These are phyloP conservation scores for Plantago major DNA, from an alignment of 257 asterid species.

Conservation along the genomic window DNA sequence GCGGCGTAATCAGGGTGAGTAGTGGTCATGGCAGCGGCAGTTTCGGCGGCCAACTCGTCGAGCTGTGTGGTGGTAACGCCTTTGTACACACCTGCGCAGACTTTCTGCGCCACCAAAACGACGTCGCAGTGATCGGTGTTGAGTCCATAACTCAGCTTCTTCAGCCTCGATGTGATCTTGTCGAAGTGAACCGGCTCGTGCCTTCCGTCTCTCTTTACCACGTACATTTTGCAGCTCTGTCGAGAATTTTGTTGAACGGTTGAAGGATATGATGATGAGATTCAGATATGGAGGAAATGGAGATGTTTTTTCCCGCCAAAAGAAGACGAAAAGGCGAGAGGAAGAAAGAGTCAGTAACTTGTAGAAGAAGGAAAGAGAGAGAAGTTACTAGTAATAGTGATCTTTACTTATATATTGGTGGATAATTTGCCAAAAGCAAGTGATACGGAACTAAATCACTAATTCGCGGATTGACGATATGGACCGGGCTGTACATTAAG, in stretches of 20 bases:
- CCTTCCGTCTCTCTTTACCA: slow-evolving; percentile 90
- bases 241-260: slow-evolving; percentile 39
- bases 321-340: too few species aligned
- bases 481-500: too few species aligned
- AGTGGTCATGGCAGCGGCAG: slow-evolving; percentile 90
- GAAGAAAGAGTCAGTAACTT: too few species aligned
- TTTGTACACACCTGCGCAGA: too few species aligned
- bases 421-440: too few species aligned
- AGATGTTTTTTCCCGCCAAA: too few species aligned
- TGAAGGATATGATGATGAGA: not conserved
- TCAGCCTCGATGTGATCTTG: slow-evolving; percentile 84
- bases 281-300: too few species aligned
- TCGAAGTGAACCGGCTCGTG: slow-evolving; percentile 90
- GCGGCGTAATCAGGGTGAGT: slow-evolving; percentile 92
- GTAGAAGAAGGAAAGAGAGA: too few species aligned
- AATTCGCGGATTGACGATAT: too few species aligned
- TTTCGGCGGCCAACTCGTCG: slow-evolving; percentile 96
- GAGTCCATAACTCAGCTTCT: slow-evolving; percentile 84
- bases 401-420: too few species aligned
- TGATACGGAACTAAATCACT: too few species aligned
- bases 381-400: too few species aligned
- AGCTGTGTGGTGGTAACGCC: slow-evolving; percentile 93
- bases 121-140: slow-evolving; percentile 90
- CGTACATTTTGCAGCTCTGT: slow-evolving; percentile 43
- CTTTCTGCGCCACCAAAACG: slow-evolving; percentile 77